Conservation (phyloP, 495 filamentous ascomycete species). For the Gamarada debralockiae region DNA sequence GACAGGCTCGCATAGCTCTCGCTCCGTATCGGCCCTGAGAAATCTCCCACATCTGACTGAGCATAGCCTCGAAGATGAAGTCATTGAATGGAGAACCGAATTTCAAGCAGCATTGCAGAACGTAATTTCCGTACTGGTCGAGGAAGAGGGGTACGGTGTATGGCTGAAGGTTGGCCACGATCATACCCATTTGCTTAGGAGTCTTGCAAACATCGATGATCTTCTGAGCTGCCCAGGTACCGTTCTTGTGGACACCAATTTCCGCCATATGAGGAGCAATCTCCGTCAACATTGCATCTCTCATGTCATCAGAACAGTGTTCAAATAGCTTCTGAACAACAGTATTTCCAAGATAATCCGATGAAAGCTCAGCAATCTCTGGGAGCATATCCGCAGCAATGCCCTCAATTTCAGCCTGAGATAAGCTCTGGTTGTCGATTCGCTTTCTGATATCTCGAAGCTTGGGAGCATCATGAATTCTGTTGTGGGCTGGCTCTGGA, state of each 20-base stretch:
- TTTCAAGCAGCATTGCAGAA: constrained; percentile 90
- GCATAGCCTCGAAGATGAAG: constrained; percentile 97
- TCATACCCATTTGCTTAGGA: constrained; percentile 75
- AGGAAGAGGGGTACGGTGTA: constrained; percentile 90
- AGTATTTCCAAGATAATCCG: constrained; percentile 96
- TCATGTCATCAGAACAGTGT: constrained; percentile 83
- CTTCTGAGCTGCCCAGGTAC: constrained; percentile 98
- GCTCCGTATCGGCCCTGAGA: constrained; percentile 92
- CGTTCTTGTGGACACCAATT: constrained; percentile 98
- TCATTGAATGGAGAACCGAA: constrained; percentile 87
- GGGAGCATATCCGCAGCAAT: constrained; percentile 91
- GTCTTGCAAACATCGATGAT: constrained; percentile 95
- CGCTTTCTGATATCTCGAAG: constrained; percentile 95
- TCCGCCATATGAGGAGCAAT: constrained; percentile 91
- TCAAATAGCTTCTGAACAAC: constrained; percentile 99
- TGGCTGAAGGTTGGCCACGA: constrained; percentile 76
- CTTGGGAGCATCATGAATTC: constrained; percentile 92
- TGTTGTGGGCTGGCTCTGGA: constrained; percentile 82
- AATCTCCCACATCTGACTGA: constrained; percentile 92
- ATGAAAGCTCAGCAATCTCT: constrained; percentile 90
- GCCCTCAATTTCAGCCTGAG: constrained; percentile 82
- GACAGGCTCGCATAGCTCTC: constrained; percentile 91
- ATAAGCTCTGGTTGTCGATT: constrained; percentile 90
- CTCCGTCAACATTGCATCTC: constrained; percentile 85
- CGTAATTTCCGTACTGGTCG: constrained; percentile 98